These are phyloP conservation scores for Sechiopsis laciniata DNA, from an alignment of 306 rosid genomes.

Conservation along the genomic window DNA sequence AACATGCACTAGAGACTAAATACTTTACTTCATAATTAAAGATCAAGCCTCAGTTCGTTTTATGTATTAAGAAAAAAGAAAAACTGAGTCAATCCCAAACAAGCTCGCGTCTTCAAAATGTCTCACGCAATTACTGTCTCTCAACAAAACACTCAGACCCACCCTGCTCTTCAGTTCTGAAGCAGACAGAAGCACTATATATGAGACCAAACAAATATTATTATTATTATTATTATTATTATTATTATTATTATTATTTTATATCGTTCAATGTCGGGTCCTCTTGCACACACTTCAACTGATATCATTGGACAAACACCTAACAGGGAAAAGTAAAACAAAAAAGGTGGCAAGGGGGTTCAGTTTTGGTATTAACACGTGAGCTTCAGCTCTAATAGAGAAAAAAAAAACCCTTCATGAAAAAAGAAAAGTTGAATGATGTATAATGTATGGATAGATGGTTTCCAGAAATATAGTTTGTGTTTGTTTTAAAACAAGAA, in stretches of 20 bases:
- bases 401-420: neutral
- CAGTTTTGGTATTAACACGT: neutral
- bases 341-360: neutral
- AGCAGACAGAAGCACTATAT: slow-evolving; percentile 5
- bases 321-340: no score
- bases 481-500: neutral
- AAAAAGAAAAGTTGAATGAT: neutral
- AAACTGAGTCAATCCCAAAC: slow-evolving; percentile 11
- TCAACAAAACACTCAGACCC: slow-evolving; percentile 17
- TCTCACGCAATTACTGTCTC: slow-evolving; percentile 6
- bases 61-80: neutral
- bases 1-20: neutral
- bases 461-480: neutral
- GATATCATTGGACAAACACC: no score
- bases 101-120: slow-evolving; percentile 1
- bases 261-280: no score
- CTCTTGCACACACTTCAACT: no score
- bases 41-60: neutral
- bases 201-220: slow-evolving; percentile 9
- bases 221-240: neutral
- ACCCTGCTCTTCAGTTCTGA: slow-evolving; percentile 18
- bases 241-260: neutral
- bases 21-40: neutral
- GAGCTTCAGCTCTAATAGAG: neutral
- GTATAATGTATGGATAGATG: neutral